Conservation (phyloP, 441 rosid genomes). For the Adansonia grandidieri region DNA sequence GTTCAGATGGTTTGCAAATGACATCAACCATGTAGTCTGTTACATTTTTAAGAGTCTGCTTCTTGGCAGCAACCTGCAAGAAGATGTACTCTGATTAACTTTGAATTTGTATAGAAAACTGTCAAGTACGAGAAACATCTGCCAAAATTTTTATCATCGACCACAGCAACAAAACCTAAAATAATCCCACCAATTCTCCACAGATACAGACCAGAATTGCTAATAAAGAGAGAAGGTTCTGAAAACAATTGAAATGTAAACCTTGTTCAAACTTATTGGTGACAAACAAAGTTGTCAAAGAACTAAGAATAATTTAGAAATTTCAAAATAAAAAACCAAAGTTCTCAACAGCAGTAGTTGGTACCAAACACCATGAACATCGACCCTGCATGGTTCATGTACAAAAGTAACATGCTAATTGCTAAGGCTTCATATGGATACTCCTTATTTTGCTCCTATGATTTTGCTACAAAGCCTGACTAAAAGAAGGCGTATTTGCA, state of each 20-base stretch:
- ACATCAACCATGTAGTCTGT: slow-evolving; percentile 89
- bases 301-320: background rate
- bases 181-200: background rate
- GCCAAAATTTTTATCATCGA: background rate
- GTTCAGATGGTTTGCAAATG: slow-evolving; percentile 75
- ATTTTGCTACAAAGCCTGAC: background rate
- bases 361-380: background rate
- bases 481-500: no score
- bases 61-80: slow-evolving; percentile 83
- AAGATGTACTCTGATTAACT: slow-evolving; percentile 21
- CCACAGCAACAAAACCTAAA: slow-evolving; percentile 13
- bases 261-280: background rate
- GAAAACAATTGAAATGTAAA: background rate
- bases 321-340: background rate
- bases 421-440: slow-evolving; percentile 44
- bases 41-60: slow-evolving; percentile 84
- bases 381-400: background rate
- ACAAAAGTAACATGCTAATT: background rate
- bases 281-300: background rate
- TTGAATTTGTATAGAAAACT: background rate
- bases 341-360: background rate
- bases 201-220: background rate
- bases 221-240: background rate
- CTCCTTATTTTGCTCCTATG: background rate
- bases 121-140: background rate